phyloP scores from a whole-genome alignment of 441 rosid species.

The Syzygium malaccense region DNA sequence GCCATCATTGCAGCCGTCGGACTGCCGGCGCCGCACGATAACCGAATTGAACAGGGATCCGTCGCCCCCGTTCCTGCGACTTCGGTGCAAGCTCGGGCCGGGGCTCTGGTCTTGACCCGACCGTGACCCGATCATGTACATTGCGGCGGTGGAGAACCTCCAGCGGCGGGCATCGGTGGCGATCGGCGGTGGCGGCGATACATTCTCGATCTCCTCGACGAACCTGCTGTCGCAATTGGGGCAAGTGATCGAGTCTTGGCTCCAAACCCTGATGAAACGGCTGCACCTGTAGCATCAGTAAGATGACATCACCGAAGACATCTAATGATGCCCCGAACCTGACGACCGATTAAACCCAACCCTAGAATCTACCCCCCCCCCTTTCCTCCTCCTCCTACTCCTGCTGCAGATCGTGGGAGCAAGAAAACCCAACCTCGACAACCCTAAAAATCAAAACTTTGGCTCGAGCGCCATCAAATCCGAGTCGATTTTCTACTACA shows the following conservation, averaged over 20 bases:
- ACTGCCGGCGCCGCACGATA: slow-evolving; percentile 60
- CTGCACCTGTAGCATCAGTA: slow-evolving; percentile 83
- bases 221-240: slow-evolving; percentile 78
- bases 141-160: slow-evolving; percentile 37
- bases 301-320: slow-evolving; percentile 45
- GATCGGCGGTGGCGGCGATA: slow-evolving; percentile 21
- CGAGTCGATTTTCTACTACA: background rate
- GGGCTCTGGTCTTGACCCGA: slow-evolving; percentile 8
- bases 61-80: slow-evolving; percentile 36
- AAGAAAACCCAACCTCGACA: background rate
- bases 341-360: background rate
- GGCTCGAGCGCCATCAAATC: background rate
- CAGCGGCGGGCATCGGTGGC: slow-evolving; percentile 22
- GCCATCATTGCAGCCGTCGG: slow-evolving; percentile 13
- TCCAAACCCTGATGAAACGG: slow-evolving; percentile 54
- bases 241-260: slow-evolving; percentile 39
- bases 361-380: background rate
- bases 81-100: slow-evolving; percentile 11
- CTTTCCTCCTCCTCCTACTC: background rate
- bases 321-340: background rate
- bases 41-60: slow-evolving; percentile 72
- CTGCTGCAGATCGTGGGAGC: background rate
- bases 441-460: background rate
- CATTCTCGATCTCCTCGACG: slow-evolving; percentile 51
- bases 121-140: slow-evolving; percentile 28